Conservation (phyloP, 2,329 filamentous ascomycete genomes). For the Trichoderma sp. region DNA sequence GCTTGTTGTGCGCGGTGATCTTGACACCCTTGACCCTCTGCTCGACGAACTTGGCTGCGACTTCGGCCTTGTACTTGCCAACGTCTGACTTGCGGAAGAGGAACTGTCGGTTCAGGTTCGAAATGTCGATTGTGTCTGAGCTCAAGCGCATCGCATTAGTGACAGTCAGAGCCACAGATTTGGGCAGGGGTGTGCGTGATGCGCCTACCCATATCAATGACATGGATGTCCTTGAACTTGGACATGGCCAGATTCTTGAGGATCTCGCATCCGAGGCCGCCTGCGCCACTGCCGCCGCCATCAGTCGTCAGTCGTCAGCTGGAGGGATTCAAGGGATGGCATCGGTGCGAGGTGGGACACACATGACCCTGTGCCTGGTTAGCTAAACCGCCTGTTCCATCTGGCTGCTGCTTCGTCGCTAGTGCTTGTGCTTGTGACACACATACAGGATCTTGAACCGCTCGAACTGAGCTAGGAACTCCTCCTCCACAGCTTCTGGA, state of each 20-base stretch:
- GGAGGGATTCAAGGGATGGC: background rate
- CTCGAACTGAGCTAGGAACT: slow-evolving; percentile 61
- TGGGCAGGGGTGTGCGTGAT: background rate
- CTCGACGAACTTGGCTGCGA: slow-evolving; percentile 90
- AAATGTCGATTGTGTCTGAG: slow-evolving; percentile 94
- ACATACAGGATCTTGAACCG: slow-evolving; percentile 75
- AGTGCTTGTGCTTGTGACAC: background rate
- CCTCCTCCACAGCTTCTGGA: slow-evolving; percentile 56
- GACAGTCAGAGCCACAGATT: background rate
- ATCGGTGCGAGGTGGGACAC: slow-evolving; percentile 37
- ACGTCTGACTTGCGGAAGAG: slow-evolving; percentile 91
- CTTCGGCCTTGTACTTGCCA: slow-evolving; percentile 89
- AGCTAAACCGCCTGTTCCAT: slow-evolving; percentile 17
- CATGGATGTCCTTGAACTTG: slow-evolving; percentile 94
- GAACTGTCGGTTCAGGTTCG: slow-evolving; percentile 96
- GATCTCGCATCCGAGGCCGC: slow-evolving; percentile 93
- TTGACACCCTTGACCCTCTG: slow-evolving; percentile 84
- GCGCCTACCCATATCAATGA: slow-evolving; percentile 89
- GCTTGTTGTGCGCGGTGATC: slow-evolving; percentile 91
- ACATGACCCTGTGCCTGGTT: slow-evolving; percentile 52
- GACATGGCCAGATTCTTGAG: slow-evolving; percentile 94
- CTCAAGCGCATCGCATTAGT: background rate
- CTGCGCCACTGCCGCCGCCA: slow-evolving; percentile 69
- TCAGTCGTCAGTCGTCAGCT: background rate
- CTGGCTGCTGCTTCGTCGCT: background rate